Base-by-base conservation (phyloP, 2,329 filamentous ascomycete genomes). In the Xylogone sp. region DNA sequence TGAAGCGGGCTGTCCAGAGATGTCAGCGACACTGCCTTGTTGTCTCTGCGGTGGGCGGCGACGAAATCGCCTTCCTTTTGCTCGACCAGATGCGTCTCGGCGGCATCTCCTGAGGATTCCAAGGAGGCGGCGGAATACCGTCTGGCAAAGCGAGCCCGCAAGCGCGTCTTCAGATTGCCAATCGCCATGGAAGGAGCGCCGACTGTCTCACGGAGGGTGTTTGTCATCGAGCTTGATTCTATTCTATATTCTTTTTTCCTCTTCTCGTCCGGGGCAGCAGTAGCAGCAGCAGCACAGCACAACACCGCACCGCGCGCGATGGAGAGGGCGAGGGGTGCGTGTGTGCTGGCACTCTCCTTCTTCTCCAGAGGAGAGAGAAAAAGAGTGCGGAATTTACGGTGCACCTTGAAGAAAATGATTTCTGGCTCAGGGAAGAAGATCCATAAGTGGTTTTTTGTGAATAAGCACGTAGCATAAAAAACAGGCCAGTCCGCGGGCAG, bases 151-250 rank as follows among this genome's bases (percentile, higher is more conserved):
- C 58, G 61, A 19, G 56, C 56, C 31, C 57, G 52, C 24, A 62
- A 45, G 20, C 58, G 53, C 34, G 53, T 53, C 51, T 56, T 63
- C 21, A 64, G 53, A 47, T 59, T 55, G 47, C 58, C 59, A 24
- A 62, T 61, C 39, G 59, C 58, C 62, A 62, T 63, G 52, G 53
- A 56, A 39, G 53, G 55, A 16, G n/a, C n/a, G 34, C n/a, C 34
- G 34, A 27, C 34, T 16, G 34, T 39, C 34, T 39, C 34, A 39
- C n/a, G 34, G 5, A 39, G 34, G 5, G 10, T 39, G 12, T 13
- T 16, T 39, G 12, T 16, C 34, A 39, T 39, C 34, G n/a, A 18
- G 34, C 12, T 18, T 39, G 8, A 39, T 27, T 27, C 10, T 39
- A 39, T 39, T 9, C n/a, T 39, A 16, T 39, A 6, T 39, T 39